Base-by-base conservation (phyloP, 1,284 basidiomycete genomes). In the Marasmius oreades region DNA sequence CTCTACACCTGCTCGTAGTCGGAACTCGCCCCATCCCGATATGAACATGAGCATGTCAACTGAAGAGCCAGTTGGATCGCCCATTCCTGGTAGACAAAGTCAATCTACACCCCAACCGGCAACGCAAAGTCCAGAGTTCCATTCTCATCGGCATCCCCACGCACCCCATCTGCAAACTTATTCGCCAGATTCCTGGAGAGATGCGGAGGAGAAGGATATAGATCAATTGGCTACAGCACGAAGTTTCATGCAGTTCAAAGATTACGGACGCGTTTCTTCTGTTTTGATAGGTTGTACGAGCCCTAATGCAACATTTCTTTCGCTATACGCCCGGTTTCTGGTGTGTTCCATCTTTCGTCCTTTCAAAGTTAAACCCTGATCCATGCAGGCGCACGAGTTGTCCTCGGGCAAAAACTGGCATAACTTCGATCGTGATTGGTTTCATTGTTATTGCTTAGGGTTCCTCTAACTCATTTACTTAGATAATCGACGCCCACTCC, bases 391-490 rank as follows among this genome's bases (percentile, higher is more conserved):
- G 10, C 50, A 51, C 16, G 58, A 59, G 33, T 36, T 56, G 12
- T 34, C 14, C 26, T 51, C 58, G 6, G 52, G 48, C 20, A 18
- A 51, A 42, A 54, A 59, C 31, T 59, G 58, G 58, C 58, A 59
- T 28, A 53, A 44, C n/a, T 45, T 34, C 39, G 54, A 59, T 53
- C 44, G 58, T 59, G 12, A 20, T 31, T 12, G n/a, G 6, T 33
- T 7, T 43, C 36, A 14, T 18, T 20, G 24, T 34, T 20, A 7
- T 14, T 20, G 8, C 10, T n/a, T 33, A 31, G 22, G 12, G 24
- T 16, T 16, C 33, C 24, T 37, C 12, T 12, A 7, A 31, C 37
- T 51, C 36, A 23, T 33, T 39, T 14, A 20, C 14, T 26, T 42
- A 56, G 57, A 55, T 24, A 55, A 50, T 24, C 59, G 59, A 12